Percentiles rank a stretch among this genome's conserved stretches.
Conservation (phyloP, 2,329 filamentous ascomycete species). For the Camillea tinctor region DNA sequence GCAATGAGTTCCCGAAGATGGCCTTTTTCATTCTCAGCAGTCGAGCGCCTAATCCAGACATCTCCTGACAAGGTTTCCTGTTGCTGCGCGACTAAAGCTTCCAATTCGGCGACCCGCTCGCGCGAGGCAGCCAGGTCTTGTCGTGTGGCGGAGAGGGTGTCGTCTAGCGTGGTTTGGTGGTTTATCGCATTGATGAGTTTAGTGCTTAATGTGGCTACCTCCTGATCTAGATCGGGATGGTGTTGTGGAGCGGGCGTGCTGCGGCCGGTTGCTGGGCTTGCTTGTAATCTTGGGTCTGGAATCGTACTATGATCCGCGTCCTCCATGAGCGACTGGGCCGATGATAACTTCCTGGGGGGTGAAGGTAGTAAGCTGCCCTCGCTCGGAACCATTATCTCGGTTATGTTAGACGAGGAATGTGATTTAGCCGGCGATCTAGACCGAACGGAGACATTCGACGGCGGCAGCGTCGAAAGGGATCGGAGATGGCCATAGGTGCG, state of each 20-base stretch:
- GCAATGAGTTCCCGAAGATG: constrained; percentile 56
- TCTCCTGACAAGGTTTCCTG: constrained; percentile 72
- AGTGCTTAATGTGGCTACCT: constrained; percentile 87
- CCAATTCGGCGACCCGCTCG: constrained; percentile 66
- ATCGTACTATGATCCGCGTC: constrained; percentile 67
- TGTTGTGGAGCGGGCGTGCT: constrained; percentile 36
- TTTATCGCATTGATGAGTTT: constrained; percentile 98
- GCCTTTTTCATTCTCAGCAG: constrained; percentile 70
- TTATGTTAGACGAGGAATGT: constrained; percentile 27
- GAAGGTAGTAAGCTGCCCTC: constrained; percentile 33
- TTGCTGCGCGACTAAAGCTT: constrained; percentile 63
- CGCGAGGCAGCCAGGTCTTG: constrained; percentile 77
- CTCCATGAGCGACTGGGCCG: constrained; percentile 44
- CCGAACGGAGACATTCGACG: constrained; percentile 40
- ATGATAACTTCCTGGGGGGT: constrained; percentile 33
- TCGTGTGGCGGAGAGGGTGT: constrained; percentile 77
- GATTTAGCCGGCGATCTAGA: constrained; percentile 38
- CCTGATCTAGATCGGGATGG: constrained; percentile 60
- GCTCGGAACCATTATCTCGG: constrained; percentile 25
- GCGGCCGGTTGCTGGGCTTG: constrained; percentile 43
- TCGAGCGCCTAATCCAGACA: constrained; percentile 71
- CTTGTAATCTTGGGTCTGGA: constrained; percentile 60
- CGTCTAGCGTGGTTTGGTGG: constrained; percentile 88
- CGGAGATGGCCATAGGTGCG: constrained; percentile 49
- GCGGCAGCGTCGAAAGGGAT: constrained; percentile 52